phyloP scores from a whole-genome alignment of 305 asterid genomes.

The Fraxinus floribunda region DNA sequence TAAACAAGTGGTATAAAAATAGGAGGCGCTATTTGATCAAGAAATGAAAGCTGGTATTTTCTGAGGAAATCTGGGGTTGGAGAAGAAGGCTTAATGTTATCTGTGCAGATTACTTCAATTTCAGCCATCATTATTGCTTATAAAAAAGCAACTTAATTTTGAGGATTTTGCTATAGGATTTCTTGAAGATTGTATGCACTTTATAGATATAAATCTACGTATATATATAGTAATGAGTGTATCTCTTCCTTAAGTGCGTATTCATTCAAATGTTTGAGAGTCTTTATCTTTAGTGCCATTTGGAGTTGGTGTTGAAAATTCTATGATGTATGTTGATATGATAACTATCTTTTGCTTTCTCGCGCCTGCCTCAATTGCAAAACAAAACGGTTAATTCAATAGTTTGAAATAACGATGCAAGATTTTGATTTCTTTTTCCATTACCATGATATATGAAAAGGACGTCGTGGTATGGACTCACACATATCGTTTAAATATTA shows the following conservation, averaged over 20 bases:
- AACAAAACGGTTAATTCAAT: neutral
- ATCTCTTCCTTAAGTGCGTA: neutral
- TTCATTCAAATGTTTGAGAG: neutral
- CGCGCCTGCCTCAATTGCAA: neutral
- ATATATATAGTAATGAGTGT: neutral
- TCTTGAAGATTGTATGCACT: neutral
- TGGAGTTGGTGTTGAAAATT: neutral
- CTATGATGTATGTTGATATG: neutral
- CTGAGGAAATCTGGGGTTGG: slow-evolving; percentile 32
- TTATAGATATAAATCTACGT: neutral
- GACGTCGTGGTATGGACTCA: neutral
- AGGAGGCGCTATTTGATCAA: slow-evolving; percentile 37
- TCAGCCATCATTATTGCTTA: slow-evolving; percentile 20
- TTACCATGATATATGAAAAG: neutral
- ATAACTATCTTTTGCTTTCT: neutral
- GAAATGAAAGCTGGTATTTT: slow-evolving; percentile 41
- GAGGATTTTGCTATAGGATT: neutral
- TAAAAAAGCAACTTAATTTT: neutral
- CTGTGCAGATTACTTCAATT: slow-evolving; percentile 28
- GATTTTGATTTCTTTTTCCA: neutral
- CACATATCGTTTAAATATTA: no score
- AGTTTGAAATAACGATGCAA: neutral
- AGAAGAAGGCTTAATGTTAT: slow-evolving; percentile 32
- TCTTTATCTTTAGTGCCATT: neutral
- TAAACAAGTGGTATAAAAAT: slow-evolving; percentile 28